Evolutionary conservation across 1,139 yeast species (phyloP).

Genomic region (Yamadazyma pseudoaaseri): DNA sequence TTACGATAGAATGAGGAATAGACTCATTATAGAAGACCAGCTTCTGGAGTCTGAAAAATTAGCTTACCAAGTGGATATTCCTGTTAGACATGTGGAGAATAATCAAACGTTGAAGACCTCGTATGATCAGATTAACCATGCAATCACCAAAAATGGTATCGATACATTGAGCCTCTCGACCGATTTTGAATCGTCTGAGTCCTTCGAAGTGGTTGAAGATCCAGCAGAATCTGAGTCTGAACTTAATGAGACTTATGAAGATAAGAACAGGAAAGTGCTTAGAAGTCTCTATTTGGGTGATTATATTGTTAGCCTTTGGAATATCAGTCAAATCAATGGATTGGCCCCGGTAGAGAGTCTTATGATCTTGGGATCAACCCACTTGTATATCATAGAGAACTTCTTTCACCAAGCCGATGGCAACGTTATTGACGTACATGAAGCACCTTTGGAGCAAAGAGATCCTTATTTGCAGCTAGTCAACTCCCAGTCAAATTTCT

Average conservation of each 20-base stretch:
- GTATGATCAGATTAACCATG: constrained; percentile 15
- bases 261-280: constrained; percentile 70
- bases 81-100: constrained; percentile 26
- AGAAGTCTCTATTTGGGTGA: constrained; percentile 72
- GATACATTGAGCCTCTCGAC: constrained; percentile 27
- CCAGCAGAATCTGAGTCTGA: constrained; percentile 19
- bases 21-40: constrained; percentile 54
- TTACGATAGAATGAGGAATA: constrained; percentile 58
- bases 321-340: constrained; percentile 71
- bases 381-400: constrained; percentile 66
- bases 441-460: constrained; percentile 57
- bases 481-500: constrained; percentile 30
- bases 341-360: constrained; percentile 72
- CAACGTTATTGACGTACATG: constrained; percentile 66
- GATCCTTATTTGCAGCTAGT: constrained; percentile 69
- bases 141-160: constrained; percentile 20
- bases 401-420: constrained; percentile 60
- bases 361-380: constrained; percentile 61
- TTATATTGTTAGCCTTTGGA: constrained; percentile 66
- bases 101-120: constrained; percentile 1
- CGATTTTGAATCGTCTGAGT: constrained; percentile 11
- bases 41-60: constrained; percentile 43
- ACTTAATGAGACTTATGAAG: constrained; percentile 45
- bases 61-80: constrained; percentile 39
- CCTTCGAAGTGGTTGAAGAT: constrained; percentile 33